Conservation (phyloP, 208 protist genomes). For the Paratrypanosoma confusum region DNA sequence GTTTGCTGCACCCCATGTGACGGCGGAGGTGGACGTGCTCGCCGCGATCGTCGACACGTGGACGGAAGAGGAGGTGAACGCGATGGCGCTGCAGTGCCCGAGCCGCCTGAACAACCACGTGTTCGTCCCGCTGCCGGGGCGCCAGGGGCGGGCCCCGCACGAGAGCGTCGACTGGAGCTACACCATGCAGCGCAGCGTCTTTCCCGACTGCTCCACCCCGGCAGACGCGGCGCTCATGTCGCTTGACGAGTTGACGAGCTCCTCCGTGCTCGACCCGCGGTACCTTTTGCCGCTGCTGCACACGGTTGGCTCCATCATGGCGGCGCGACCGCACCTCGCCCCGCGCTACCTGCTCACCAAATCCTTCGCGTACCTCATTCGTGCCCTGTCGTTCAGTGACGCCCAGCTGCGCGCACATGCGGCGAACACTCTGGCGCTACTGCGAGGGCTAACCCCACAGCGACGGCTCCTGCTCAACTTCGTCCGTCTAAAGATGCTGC, state of each 20-base stretch:
- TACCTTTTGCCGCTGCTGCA: constrained; percentile 79
- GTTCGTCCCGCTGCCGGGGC: constrained; percentile 1
- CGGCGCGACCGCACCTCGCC: constrained; percentile 4
- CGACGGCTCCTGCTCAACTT: constrained; percentile 50
- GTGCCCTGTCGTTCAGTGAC: constrained; percentile 61
- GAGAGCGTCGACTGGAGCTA: constrained; percentile 6
- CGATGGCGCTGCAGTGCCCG: constrained; percentile 46
- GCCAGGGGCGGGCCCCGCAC: neutral
- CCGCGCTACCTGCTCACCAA: constrained; percentile 30
- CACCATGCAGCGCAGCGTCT: constrained; percentile 51
- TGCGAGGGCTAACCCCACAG: constrained; percentile 43
- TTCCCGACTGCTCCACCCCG: constrained; percentile 42
- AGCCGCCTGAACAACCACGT: constrained; percentile 67
- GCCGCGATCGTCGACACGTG: constrained; percentile 56
- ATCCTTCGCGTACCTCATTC: constrained; percentile 50
- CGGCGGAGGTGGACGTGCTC: constrained; percentile 72
- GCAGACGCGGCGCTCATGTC: constrained; percentile 34
- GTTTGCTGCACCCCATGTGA: constrained; percentile 27
- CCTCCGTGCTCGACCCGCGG: constrained; percentile 49
- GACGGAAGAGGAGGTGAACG: constrained; percentile 53
- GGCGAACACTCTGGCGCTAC: constrained; percentile 21
- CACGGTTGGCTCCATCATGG: constrained; percentile 43
- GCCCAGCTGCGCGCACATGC: constrained; percentile 32
- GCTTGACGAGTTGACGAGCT: constrained; percentile 18
- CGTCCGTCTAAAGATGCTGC: constrained; percentile 58